Conservation (phyloP, 305 asterid genomes). For the Fraxinus xanthoxyloides region DNA sequence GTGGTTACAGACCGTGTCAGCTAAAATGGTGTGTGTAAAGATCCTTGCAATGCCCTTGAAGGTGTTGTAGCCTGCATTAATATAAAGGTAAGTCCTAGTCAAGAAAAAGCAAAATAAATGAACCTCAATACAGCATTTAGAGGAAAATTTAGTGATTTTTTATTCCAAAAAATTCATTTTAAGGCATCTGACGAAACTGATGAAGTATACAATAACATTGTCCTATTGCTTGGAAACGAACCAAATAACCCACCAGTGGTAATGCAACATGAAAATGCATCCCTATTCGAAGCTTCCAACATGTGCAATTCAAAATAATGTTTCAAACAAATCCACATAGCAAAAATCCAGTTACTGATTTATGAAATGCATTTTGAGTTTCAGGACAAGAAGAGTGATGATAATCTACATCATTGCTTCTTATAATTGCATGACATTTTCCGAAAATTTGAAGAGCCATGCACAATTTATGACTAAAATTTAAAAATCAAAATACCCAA, state of each 20-base stretch:
- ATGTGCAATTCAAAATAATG: not conserved
- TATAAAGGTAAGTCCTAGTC: conserved; percentile 15
- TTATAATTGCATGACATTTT: not conserved
- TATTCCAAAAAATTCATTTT: not conserved
- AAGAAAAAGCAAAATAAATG: not conserved
- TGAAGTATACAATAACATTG: not conserved
- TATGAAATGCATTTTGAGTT: not conserved
- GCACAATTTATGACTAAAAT: not conserved
- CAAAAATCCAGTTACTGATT: not conserved
- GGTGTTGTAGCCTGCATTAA: conserved; percentile 51
- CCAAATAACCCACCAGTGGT: not conserved
- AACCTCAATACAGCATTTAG: not conserved
- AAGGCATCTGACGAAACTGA: not conserved
- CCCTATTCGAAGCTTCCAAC: not conserved
- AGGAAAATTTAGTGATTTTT: not conserved
- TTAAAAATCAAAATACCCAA: conserved; percentile 26
- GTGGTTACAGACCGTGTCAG: conserved; percentile 33
- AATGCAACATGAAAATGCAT: not conserved
- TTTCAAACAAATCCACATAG: not conserved
- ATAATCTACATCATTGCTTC: not conserved
- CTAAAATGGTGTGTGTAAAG: conserved; percentile 57
- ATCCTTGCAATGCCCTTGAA: conserved; percentile 62
- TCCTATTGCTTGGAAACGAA: not conserved
- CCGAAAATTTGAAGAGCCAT: not conserved
- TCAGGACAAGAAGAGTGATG: not conserved